phyloP scores from a whole-genome alignment of 1,139 yeast species.

The Kluyveromyces sp. region DNA sequence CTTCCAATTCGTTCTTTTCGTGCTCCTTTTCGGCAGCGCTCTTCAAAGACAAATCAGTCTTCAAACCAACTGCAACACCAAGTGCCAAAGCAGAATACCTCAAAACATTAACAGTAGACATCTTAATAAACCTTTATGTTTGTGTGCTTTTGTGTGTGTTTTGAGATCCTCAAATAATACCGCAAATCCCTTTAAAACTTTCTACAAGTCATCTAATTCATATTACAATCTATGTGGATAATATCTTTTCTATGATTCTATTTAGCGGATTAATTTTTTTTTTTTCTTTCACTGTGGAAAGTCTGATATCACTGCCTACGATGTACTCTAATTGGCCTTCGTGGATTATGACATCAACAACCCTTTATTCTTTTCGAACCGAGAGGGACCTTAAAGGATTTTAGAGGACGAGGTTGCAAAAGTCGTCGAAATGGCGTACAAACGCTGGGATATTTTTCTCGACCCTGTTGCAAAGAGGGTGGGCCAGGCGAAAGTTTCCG shows the following conservation, averaged over 20 bases:
- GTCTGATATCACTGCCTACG: constrained; percentile 2
- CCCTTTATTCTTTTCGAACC: neutral
- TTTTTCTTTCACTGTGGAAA: neutral
- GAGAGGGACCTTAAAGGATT: too few relatives aligned
- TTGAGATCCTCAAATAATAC: neutral
- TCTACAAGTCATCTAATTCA: neutral
- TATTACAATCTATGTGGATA: neutral
- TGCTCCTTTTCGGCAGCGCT: constrained; percentile 50
- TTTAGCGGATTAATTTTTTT: neutral
- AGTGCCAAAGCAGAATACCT: constrained; percentile 91
- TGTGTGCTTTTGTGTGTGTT: neutral
- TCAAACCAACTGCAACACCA: constrained; percentile 85
- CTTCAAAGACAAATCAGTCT: constrained; percentile 69
- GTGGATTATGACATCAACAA: constrained; percentile 2
- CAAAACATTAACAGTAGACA: constrained; percentile 53
- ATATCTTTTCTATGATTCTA: neutral
- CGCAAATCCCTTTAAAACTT: neutral
- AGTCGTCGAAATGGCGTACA: too few relatives aligned
- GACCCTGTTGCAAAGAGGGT: too few relatives aligned
- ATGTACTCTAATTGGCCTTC: constrained; percentile 3
- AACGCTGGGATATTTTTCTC: too few relatives aligned
- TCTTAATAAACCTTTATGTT: constrained; percentile 38
- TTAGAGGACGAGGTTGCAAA: too few relatives aligned
- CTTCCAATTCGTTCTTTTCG: constrained; percentile 52
- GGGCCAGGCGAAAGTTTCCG: too few relatives aligned